Evolutionary conservation across 1,284 basidiomycete species (phyloP).

Genomic region (Cronartium ribicola): DNA sequence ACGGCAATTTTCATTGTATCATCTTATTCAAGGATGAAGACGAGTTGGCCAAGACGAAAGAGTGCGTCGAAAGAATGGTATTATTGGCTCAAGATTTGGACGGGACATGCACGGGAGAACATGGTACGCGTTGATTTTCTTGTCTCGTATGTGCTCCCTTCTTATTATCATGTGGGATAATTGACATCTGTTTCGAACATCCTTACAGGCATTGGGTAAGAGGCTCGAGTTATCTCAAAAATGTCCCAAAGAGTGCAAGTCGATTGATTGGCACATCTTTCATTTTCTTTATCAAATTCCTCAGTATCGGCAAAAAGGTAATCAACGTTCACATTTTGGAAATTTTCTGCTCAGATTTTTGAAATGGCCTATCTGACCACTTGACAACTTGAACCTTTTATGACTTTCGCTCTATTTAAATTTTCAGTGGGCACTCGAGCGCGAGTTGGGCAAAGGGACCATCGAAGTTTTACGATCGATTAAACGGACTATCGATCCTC

Average conservation of each 20-base stretch:
- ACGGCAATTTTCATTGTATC: constrained; percentile 60
- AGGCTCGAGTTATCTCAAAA: neutral
- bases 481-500: constrained; percentile 47
- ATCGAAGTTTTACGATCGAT: constrained; percentile 46
- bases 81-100: constrained; percentile 55
- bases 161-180: neutral
- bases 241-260: no score
- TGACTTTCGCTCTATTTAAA: neutral
- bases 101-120: constrained; percentile 55
- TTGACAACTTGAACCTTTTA: neutral
- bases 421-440: constrained; percentile 42
- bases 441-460: constrained; percentile 46
- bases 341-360: neutral
- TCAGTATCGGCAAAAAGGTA: neutral
- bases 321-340: no score
- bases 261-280: neutral
- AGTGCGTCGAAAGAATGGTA: constrained; percentile 55
- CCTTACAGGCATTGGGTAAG: constrained; percentile 28
- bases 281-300: neutral
- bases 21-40: constrained; percentile 42
- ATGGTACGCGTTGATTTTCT: constrained; percentile 44
- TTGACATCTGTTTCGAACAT: neutral
- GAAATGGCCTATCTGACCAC: neutral
- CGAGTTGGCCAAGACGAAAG: constrained; percentile 50
- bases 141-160: neutral